These are phyloP conservation scores for Massospora cicadina DNA, from an alignment of 371 early-diverging fungal species.

Conservation along the genomic window DNA sequence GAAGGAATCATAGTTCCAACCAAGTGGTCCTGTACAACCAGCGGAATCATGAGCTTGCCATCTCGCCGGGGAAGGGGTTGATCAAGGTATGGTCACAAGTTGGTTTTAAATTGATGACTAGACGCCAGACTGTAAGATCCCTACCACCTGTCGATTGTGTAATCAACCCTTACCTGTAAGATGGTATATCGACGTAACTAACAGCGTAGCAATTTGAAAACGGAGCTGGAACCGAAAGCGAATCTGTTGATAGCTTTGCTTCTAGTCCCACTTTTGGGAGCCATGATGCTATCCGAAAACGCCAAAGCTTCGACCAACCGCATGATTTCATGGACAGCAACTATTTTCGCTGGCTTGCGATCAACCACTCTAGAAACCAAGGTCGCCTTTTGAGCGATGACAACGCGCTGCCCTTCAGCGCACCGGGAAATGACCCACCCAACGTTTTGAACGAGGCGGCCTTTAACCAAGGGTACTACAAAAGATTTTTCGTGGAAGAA, in stretches of 20 bases:
- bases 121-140: background rate
- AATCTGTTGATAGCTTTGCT: conserved; percentile 6
- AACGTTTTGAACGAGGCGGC: conserved; percentile 18
- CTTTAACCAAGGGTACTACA: conserved; percentile 84
- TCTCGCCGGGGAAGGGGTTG: background rate
- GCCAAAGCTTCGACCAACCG: conserved; percentile 11
- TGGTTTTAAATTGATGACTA: conserved; percentile 2
- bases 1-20: conserved; percentile 14
- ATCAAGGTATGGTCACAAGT: background rate
- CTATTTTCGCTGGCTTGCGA: conserved; percentile 28
- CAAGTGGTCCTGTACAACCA: conserved; percentile 19
- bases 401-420: background rate
- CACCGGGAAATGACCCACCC: conserved; percentile 16
- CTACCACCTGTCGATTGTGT: background rate
- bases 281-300: background rate
- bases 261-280: background rate
- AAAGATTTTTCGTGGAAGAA: conserved; percentile 78
- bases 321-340: conserved; percentile 39
- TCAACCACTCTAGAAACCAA: conserved; percentile 1
- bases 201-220: background rate
- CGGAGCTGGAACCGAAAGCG: background rate
- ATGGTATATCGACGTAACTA: background rate
- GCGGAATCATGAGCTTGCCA: conserved; percentile 13
- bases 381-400: background rate
- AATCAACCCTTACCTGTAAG: conserved; percentile 4